These are phyloP conservation scores for Cryptococcus sp. DNA, from an alignment of 1,284 basidiomycete species.

Conservation along the genomic window DNA sequence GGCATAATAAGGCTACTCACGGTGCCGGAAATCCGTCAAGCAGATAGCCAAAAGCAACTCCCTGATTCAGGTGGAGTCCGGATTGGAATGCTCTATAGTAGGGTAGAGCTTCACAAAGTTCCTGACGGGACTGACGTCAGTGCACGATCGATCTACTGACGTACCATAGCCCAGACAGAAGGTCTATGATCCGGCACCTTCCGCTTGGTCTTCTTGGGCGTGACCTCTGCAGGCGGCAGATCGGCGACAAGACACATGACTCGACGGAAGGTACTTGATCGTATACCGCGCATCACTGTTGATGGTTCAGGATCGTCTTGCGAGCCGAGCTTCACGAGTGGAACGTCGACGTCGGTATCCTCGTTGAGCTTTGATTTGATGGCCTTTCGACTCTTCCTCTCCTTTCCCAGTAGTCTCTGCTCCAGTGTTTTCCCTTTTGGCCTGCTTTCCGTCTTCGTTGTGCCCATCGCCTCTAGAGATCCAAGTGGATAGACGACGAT, in stretches of 20 bases:
- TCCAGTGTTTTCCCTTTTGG: no score
- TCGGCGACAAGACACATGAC: conserved; percentile 23
- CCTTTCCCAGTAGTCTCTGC: no score
- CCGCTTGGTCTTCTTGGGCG: neutral
- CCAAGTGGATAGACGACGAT: no score
- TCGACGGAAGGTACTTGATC: conserved; percentile 19
- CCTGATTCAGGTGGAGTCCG: conserved; percentile 36
- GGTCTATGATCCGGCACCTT: conserved; percentile 13
- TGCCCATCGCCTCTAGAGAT: no score
- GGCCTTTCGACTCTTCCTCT: no score
- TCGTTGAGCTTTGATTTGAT: no score
- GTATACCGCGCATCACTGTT: conserved; percentile 6
- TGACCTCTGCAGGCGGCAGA: neutral
- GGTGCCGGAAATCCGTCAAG: conserved; percentile 40
- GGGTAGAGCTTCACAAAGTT: conserved; percentile 43
- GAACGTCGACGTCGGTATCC: no score
- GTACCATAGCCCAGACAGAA: conserved; percentile 42
- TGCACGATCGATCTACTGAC: neutral
- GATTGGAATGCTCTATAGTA: conserved; percentile 45
- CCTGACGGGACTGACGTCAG: conserved; percentile 34
- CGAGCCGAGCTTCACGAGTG: no score
- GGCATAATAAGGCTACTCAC: conserved; percentile 15
- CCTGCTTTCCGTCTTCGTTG: no score
- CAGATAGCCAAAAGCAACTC: conserved; percentile 39
- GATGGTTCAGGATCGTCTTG: no score